Evolutionary conservation across 106 monocot genomes (phyloP).

Genomic region (Acorus gramineus): DNA sequence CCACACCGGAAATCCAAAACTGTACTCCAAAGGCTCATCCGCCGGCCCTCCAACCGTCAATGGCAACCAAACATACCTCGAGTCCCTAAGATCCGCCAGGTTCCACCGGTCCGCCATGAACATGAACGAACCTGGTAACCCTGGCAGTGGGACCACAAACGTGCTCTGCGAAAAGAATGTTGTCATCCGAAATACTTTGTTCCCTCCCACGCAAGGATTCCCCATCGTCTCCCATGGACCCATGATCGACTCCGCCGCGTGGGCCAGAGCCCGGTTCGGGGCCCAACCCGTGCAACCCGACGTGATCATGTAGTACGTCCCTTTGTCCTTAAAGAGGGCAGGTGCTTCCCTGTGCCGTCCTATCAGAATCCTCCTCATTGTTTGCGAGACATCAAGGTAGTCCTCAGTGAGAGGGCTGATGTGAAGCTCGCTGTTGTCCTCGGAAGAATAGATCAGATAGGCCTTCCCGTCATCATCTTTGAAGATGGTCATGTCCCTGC

Average conservation of each 20-base stretch:
- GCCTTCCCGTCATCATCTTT: conserved; percentile 75
- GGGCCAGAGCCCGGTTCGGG: conserved; percentile 67
- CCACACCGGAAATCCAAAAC: conserved; percentile 60
- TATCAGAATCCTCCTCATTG: conserved; percentile 52
- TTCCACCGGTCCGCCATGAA: conserved; percentile 98
- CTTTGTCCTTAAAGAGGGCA: conserved; percentile 62
- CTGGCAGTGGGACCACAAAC: conserved; percentile 55
- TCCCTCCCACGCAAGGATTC: conserved; percentile 85
- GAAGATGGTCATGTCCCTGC: conserved; percentile 94
- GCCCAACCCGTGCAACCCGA: conserved; percentile 96
- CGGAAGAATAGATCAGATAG: conserved; percentile 76
- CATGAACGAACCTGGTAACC: conserved; percentile 56
- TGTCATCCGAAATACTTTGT: conserved; percentile 52
- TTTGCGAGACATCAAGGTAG: conserved; percentile 47
- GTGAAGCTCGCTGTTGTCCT: conserved; percentile 82
- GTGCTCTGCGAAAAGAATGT: conserved; percentile 89
- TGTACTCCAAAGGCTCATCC: conserved; percentile 83
- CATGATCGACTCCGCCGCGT: conserved; percentile 81
- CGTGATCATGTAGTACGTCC: conserved; percentile 94
- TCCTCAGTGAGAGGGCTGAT: conserved; percentile 65
- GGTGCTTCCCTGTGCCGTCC: conserved; percentile 84
- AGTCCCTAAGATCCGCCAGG: conserved; percentile 68
- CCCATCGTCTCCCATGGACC: conserved; percentile 95
- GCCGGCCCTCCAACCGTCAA: conserved; percentile 61
- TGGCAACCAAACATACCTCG: conserved; percentile 92